Evolutionary conservation across 768 basidiomycete genomes (phyloP), one percentile per base, ranked within the genome.

Genomic region (Psilocybe subaeruginosa): DNA sequence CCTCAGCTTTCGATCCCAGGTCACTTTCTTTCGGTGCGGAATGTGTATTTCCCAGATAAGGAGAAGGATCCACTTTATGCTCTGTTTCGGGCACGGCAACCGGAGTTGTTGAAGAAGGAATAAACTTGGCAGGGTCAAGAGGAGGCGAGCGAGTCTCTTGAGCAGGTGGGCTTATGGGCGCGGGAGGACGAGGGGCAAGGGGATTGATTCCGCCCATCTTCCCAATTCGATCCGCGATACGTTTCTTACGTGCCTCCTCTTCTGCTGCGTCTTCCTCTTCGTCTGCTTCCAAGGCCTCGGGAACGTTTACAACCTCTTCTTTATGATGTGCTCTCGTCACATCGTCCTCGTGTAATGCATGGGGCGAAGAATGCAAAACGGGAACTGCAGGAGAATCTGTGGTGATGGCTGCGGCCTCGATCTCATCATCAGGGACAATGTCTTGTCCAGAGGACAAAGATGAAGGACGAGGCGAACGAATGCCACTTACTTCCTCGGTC

Each of bases 191-290:
- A 12, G 77, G 73, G 7, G 78, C 74, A 56, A 88, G 80, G 2
- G 88, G 85, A 65, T 88, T 89, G 65, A 89, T 75, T n/a, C 84
- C 90, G 14, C 89, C 90, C 77, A 85, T 86, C 72, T 85, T 83
- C 6, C 86, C 85, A 78, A 76, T 81, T 74, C 64, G 83, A 82
- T 85, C 88, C 23, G 88, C 83, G 19, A 91, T 82, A 54, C 84
- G 84, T 62, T 79, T 81, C 45, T 81, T 80, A 37, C 85, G 81
- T 2, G 80, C 75, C 62, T 76, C 82, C 62, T 86, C 68, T 54
- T 69, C 66, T 12, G 30, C 67, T 46, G 61, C 64, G 8, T 59
- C 61, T 11, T 23, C 8, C 12, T 59, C 39, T 16, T 39, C 23
- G 23, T 23, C 23, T 23, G 23, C 53, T 33, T 55, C 53, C 6